Base-by-base conservation (phyloP, 1,284 basidiomycete genomes). In the Cystobasidiaceae sp. region DNA sequence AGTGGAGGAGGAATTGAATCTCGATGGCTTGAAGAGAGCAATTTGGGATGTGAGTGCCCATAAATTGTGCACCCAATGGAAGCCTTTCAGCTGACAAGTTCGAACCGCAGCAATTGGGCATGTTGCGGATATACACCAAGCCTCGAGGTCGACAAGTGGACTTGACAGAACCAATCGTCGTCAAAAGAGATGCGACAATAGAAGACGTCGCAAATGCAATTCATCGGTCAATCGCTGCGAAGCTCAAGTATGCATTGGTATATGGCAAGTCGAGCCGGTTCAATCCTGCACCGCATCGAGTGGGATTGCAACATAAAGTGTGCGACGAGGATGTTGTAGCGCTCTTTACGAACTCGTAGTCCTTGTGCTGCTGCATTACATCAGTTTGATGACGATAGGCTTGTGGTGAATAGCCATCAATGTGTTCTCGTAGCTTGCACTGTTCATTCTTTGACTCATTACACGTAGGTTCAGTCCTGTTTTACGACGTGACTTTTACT, bases 291-390 rank as follows among this genome's bases (percentile, higher is more conserved):
- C 89, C 91, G 1, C 93, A 96, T 77, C 96, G 94, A 77, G 80
- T 83, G 61, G 92, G 93, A 46, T 79, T 97, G 66, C 82, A 81
- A 44, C 94, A 97, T 78, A 82, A 85, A 59, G 88, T 97, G 19
- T 86, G 88, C 73, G 91, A 96, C 73, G 93, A 97, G 77, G 94
- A 97, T 76, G 93, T 96, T 15, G 89, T 93, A 62, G 90, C 72
- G 9, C 72, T 77, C 37, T 75, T 75, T 52, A 76, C 71, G 25
- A 70, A 71, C 25, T 56, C 44, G 30, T 59, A 34, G 21, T 11
- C 9, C 21, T 8, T 19, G 23, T 15, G 45, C 21, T 23, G 45
- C 21, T 23, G 9, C 13, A 23, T 9, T n/a, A n/a, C n/a, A n/a
- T n/a, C n/a, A n/a, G n/a, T n/a, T n/a, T n/a, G n/a, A n/a, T n/a